Conservation (phyloP, 2,329 filamentous ascomycete species). For the Curvularia sp. region DNA sequence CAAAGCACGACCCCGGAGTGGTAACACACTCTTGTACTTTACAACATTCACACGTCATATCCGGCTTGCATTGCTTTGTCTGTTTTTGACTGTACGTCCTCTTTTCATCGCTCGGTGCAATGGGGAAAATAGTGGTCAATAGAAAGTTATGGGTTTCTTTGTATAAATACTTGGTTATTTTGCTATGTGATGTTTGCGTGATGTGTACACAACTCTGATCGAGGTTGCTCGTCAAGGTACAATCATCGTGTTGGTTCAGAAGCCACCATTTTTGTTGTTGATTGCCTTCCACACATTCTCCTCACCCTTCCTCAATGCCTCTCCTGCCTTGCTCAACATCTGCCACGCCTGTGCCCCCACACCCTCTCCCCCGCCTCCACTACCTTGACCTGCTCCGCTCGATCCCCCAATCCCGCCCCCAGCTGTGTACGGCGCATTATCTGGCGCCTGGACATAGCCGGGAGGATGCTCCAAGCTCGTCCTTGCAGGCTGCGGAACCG, state of each 20-base stretch:
- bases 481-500: slow-evolving; percentile 19
- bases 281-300: slow-evolving; percentile 48
- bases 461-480: slow-evolving; percentile 53
- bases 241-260: background rate
- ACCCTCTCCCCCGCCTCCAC: slow-evolving; percentile 19
- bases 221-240: background rate
- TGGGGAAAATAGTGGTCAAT: slow-evolving; percentile 50
- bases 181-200: slow-evolving; percentile 19
- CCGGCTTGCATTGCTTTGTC: slow-evolving; percentile 50
- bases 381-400: slow-evolving; percentile 46
- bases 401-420: slow-evolving; percentile 49
- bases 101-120: slow-evolving; percentile 47
- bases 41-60: slow-evolving; percentile 49
- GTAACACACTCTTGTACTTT: slow-evolving; percentile 54
- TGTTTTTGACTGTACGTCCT: slow-evolving; percentile 44
- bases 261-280: slow-evolving; percentile 33
- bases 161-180: slow-evolving; percentile 13
- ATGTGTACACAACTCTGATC: background rate
- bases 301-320: slow-evolving; percentile 46
- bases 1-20: slow-evolving; percentile 50
- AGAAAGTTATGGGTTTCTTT: slow-evolving; percentile 47
- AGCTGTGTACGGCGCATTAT: slow-evolving; percentile 48
- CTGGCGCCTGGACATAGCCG: slow-evolving; percentile 57
- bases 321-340: slow-evolving; percentile 46
- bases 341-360: slow-evolving; percentile 46